A percentile compares a stretch with the other conserved stretches of the same genome.
phyloP scores from a whole-genome alignment of 192 early-diverging fungal species.

The Geosiphon pyriformis region DNA sequence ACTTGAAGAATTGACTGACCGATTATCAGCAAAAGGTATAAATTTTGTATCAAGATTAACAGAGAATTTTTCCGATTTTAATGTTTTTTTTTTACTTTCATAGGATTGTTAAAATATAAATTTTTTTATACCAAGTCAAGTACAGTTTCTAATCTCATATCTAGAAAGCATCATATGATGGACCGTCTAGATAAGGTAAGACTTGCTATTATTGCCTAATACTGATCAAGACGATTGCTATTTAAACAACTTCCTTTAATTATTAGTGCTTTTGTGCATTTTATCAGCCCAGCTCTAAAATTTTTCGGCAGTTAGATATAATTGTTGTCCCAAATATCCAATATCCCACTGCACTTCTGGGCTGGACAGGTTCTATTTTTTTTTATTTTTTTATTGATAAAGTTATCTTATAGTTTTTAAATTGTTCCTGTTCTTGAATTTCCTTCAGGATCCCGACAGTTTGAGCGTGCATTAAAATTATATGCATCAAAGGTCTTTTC shows the following conservation, averaged over 20 bases:
- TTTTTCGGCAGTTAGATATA: slow-evolving; percentile 31
- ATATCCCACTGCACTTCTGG: slow-evolving; percentile 24
- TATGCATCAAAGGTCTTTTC: slow-evolving; percentile 24
- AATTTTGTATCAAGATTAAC: not conserved
- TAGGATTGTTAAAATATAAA: slow-evolving; percentile 12
- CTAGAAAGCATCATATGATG: too few species aligned
- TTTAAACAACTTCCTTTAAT: not conserved
- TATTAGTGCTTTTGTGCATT: slow-evolving; percentile 30
- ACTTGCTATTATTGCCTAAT: too few species aligned
- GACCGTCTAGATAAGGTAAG: too few species aligned
- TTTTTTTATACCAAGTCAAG: not conserved
- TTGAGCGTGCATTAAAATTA: slow-evolving; percentile 22
- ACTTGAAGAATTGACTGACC: slow-evolving; percentile 12
- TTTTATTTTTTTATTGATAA: not conserved
- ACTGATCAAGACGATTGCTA: too few species aligned
- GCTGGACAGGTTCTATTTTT: slow-evolving; percentile 30
- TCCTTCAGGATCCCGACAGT: slow-evolving; percentile 25
- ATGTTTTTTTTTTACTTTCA: not conserved
- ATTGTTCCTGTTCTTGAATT: too few species aligned
- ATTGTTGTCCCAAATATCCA: slow-evolving; percentile 25
- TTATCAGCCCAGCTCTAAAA: slow-evolving; percentile 25
- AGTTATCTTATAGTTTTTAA: too few species aligned
- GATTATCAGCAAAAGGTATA: slow-evolving; percentile 18
- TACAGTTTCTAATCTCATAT: too few species aligned
- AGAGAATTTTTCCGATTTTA: not conserved